Conservation (phyloP, 495 filamentous ascomycete genomes). For the Neurospora sp. region DNA sequence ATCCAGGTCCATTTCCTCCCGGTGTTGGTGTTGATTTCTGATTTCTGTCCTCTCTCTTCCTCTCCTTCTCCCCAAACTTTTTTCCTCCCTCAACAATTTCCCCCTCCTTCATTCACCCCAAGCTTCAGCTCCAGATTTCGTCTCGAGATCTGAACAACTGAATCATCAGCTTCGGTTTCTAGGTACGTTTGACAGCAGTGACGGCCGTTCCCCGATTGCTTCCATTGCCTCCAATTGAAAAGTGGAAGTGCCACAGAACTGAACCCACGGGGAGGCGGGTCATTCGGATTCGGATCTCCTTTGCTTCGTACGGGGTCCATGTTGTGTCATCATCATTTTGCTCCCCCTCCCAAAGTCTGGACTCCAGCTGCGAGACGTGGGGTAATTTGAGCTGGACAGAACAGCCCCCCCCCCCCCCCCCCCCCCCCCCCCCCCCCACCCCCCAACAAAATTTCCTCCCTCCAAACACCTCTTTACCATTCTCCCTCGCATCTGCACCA, state of each 20-base stretch:
- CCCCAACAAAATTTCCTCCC: not conserved
- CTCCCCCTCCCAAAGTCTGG: not conserved
- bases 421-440: not conserved
- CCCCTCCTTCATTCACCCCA: not conserved
- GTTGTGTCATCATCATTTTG: not conserved
- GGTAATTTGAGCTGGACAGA: not conserved
- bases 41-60: not conserved
- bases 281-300: not conserved
- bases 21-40: not conserved
- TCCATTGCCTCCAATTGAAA: not conserved
- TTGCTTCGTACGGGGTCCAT: not conserved
- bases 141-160: not conserved
- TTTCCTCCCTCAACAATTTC: not conserved
- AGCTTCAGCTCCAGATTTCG: not conserved
- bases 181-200: not conserved
- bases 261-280: not conserved
- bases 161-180: not conserved
- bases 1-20: not conserved
- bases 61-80: not conserved
- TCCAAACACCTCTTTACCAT: not conserved
- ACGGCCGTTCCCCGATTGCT: not conserved
- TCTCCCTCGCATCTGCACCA: not conserved
- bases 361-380: not conserved
- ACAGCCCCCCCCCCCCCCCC: not conserved
- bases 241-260: not conserved